phyloP scores from a whole-genome alignment of 2,329 filamentous ascomycete genomes.

The Colletotrichum gigasporum region DNA sequence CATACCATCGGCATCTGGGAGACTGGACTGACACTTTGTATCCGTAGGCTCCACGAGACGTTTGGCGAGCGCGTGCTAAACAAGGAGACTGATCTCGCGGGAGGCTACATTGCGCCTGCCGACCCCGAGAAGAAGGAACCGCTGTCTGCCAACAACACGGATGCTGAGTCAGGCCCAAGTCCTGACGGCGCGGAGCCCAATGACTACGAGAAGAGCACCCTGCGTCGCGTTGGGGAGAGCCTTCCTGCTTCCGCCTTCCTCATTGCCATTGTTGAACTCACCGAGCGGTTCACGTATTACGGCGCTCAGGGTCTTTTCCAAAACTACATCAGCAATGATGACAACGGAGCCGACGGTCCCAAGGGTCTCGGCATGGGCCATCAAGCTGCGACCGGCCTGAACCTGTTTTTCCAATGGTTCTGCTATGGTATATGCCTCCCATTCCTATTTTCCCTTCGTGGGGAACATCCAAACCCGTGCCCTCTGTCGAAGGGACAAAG shows the following conservation, averaged over 20 bases:
- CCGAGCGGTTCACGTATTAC: slow-evolving; percentile 68
- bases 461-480: no score
- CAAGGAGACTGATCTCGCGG: slow-evolving; percentile 36
- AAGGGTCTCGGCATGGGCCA: slow-evolving; percentile 65
- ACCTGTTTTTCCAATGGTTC: slow-evolving; percentile 65
- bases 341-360: slow-evolving; percentile 47
- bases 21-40: neutral
- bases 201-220: slow-evolving; percentile 56
- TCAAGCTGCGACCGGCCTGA: slow-evolving; percentile 62
- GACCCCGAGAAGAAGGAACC: slow-evolving; percentile 36
- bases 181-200: slow-evolving; percentile 62
- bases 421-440: slow-evolving; percentile 48
- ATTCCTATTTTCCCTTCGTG: no score
- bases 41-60: slow-evolving; percentile 39
- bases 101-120: slow-evolving; percentile 36
- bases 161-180: slow-evolving; percentile 41
- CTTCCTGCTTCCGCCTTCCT: slow-evolving; percentile 65
- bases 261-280: slow-evolving; percentile 64
- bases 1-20: neutral
- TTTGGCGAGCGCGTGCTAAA: slow-evolving; percentile 37
- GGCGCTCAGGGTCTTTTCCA: slow-evolving; percentile 64
- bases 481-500: no score
- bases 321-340: slow-evolving; percentile 58
- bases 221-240: slow-evolving; percentile 64
- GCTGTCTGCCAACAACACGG: slow-evolving; percentile 9